A percentile compares a stretch with the other conserved stretches of the same genome.
Evolutionary conservation across 225 moss, liverwort and hornwort species (phyloP).

Genomic region (Polytrichum commune): DNA sequence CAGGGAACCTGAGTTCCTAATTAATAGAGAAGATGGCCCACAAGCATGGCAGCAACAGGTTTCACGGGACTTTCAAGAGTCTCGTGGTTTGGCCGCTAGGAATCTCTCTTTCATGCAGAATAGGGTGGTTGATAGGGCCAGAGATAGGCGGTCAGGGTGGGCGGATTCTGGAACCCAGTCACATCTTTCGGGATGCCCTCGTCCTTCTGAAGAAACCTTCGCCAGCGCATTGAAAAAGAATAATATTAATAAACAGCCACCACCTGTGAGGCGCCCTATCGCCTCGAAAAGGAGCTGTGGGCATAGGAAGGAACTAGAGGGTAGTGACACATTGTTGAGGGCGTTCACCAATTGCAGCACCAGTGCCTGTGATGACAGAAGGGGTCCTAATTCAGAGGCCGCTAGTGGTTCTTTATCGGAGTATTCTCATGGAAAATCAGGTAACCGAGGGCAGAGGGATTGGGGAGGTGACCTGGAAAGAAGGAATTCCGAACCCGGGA

Average conservation of each 20-base stretch:
- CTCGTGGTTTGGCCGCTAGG: constrained; percentile 39
- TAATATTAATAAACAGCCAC: neutral
- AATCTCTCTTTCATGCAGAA: constrained; percentile 36
- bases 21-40: constrained; percentile 45
- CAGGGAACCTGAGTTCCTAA: constrained; percentile 50
- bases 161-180: constrained; percentile 39
- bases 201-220: constrained; percentile 39
- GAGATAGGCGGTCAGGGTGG: constrained; percentile 55
- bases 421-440: constrained; percentile 15
- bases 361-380: constrained; percentile 34
- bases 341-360: constrained; percentile 24
- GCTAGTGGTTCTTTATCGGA: constrained; percentile 13
- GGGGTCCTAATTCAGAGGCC: constrained; percentile 24
- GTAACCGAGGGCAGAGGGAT: constrained; percentile 14
- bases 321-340: constrained; percentile 30
- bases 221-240: constrained; percentile 20
- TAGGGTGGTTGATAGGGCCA: constrained; percentile 44
- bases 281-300: constrained; percentile 22
- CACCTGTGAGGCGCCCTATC: constrained; percentile 28
- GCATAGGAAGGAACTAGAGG: constrained; percentile 34
- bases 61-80: constrained; percentile 37
- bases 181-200: constrained; percentile 29
- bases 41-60: constrained; percentile 60
- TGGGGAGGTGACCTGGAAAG: constrained; percentile 13
- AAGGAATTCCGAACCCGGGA: constrained; percentile 12